Evolutionary conservation across 2,329 filamentous ascomycete species (phyloP).

Genomic region (Fusarium xylarioides): DNA sequence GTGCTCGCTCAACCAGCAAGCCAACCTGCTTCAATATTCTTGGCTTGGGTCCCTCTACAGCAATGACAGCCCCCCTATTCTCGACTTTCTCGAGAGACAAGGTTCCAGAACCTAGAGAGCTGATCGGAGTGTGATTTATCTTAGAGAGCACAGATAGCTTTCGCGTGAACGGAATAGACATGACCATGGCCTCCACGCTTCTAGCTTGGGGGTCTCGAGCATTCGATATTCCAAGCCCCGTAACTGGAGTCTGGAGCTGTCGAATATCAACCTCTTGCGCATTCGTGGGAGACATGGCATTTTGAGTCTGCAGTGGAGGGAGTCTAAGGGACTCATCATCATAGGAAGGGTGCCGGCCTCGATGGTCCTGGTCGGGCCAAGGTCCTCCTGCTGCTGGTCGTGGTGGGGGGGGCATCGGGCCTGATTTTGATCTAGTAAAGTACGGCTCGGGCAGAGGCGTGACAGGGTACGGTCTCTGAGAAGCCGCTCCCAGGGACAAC

Average conservation of each 20-base stretch:
- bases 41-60: constrained; percentile 77
- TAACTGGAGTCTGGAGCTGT: constrained; percentile 41
- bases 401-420: constrained; percentile 65
- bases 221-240: constrained; percentile 39
- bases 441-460: constrained; percentile 45
- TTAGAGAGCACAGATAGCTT: constrained; percentile 81
- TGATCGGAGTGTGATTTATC: constrained; percentile 74
- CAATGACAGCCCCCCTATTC: constrained; percentile 80
- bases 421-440: constrained; percentile 47
- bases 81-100: constrained; percentile 42
- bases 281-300: constrained; percentile 45
- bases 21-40: constrained; percentile 66
- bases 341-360: constrained; percentile 55
- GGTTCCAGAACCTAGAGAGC: constrained; percentile 47
- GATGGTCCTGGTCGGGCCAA: constrained; percentile 46
- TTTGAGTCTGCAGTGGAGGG: constrained; percentile 61
- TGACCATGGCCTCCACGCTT: constrained; percentile 74
- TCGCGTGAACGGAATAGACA: constrained; percentile 76
- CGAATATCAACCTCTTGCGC: constrained; percentile 39
- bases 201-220: constrained; percentile 48
- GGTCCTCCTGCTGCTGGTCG: constrained; percentile 49
- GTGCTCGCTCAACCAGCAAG: constrained; percentile 69
- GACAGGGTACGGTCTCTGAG: constrained; percentile 37
- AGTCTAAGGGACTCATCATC: constrained; percentile 63
- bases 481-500: constrained; percentile 32